Percentiles rank a stretch among this genome's conserved stretches.
Conservation (phyloP, 345 rosid species). For the Streptanthus diversifolius region DNA sequence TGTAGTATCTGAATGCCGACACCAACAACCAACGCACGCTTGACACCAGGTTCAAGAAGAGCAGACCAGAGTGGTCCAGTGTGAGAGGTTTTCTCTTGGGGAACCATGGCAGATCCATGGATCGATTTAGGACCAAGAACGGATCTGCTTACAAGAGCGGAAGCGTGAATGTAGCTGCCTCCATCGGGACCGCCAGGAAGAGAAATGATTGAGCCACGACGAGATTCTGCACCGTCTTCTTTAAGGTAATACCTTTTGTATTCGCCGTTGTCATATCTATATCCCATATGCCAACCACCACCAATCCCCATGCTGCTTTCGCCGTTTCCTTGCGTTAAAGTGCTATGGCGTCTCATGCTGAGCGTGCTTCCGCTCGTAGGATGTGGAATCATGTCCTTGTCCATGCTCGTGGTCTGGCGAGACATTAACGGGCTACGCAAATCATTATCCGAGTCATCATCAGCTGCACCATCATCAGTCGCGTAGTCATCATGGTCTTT, state of each 20-base stretch:
- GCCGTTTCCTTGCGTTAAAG: conserved; percentile 58
- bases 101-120: conserved; percentile 72
- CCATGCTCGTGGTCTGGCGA: conserved; percentile 78
- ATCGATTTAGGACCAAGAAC: conserved; percentile 68
- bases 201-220: conserved; percentile 75
- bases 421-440: conserved; percentile 85
- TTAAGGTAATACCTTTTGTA: conserved; percentile 84
- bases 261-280: conserved; percentile 76
- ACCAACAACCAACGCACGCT: conserved; percentile 82
- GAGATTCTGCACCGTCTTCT: conserved; percentile 69
- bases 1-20: conserved; percentile 90
- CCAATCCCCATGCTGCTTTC: conserved; percentile 85
- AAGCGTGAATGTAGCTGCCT: conserved; percentile 76
- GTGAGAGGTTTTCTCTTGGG: conserved; percentile 51
- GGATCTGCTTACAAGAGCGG: conserved; percentile 81
- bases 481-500: conserved; percentile 64
- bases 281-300: conserved; percentile 97
- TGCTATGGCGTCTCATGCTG: conserved; percentile 67
- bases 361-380: conserved; percentile 57
- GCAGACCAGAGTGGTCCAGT: conserved; percentile 73
- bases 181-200: conserved; percentile 62
- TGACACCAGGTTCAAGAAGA: conserved; percentile 84
- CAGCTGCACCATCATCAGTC: conserved; percentile 47
- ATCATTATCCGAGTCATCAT: conserved; percentile 70
- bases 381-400: conserved; percentile 64